A percentile compares a stretch with the other conserved stretches of the same genome.
These are phyloP conservation scores for Silybum marianum DNA, from an alignment of 129 eudicot species.

Conservation along the genomic window DNA sequence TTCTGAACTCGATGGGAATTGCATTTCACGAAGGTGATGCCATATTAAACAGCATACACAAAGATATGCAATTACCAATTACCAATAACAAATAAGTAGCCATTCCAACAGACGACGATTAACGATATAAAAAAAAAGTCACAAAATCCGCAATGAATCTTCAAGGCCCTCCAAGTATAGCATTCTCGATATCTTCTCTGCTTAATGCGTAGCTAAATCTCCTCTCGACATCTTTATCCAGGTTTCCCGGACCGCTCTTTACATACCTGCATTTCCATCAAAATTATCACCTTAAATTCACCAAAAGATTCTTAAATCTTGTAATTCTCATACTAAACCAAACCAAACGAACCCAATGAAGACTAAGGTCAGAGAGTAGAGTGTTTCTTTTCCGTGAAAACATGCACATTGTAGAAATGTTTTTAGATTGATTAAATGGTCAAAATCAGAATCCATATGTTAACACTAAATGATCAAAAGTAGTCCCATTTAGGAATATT, in stretches of 20 bases:
- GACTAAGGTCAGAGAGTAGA: too few relatives aligned
- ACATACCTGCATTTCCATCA: conserved; percentile 64
- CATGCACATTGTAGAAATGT: background rate
- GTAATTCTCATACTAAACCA: background rate
- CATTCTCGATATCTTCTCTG: conserved; percentile 98
- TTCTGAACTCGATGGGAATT: background rate
- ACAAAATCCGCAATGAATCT: background rate
- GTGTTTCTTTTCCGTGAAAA: too few relatives aligned
- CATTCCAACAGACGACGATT: background rate
- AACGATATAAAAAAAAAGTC: conserved; percentile 15
- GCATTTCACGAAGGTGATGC: background rate
- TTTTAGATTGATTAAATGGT: background rate
- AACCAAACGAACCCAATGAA: background rate
- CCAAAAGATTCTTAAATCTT: conserved; percentile 11
- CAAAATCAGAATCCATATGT: background rate
- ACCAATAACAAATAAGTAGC: conserved; percentile 2
- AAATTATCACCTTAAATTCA: background rate
- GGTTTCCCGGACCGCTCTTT: conserved; percentile 83
- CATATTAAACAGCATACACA: background rate
- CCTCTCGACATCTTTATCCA: conserved; percentile 93
- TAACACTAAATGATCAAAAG: background rate
- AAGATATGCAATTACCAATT: background rate
- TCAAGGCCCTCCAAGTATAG: conserved; percentile 97
- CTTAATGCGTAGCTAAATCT: conserved; percentile 94
- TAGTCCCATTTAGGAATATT: background rate